Evolutionary conservation across 176 grass and related monocot species (phyloP).

Genomic region (Neostapfia colusana): DNA sequence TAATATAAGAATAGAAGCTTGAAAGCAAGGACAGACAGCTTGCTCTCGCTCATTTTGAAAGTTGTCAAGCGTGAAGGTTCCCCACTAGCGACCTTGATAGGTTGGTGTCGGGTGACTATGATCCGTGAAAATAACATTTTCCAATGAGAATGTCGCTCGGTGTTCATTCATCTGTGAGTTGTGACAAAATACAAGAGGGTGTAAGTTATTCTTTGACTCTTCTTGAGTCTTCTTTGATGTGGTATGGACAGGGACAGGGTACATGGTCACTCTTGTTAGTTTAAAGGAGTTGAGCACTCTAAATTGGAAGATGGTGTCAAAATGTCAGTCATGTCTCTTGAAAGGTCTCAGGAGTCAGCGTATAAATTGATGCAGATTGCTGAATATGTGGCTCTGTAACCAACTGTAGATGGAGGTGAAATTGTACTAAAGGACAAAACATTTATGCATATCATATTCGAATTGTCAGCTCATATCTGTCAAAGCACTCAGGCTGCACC

Average conservation of each 20-base stretch:
- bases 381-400: slow-evolving; percentile 29
- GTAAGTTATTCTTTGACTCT: slow-evolving; percentile 41
- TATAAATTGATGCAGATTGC: slow-evolving; percentile 20
- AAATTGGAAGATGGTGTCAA: slow-evolving; percentile 27
- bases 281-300: slow-evolving; percentile 42
- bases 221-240: slow-evolving; percentile 32
- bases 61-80: slow-evolving; percentile 47
- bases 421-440: slow-evolving; percentile 15
- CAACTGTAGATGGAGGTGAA: slow-evolving; percentile 2
- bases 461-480: slow-evolving; percentile 25
- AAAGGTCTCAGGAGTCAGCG: slow-evolving; percentile 19
- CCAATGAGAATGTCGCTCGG: slow-evolving; percentile 24
- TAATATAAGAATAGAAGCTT: slow-evolving; percentile 48
- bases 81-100: slow-evolving; percentile 41
- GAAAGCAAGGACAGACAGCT: slow-evolving; percentile 46
- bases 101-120: slow-evolving; percentile 48
- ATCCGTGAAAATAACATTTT: slow-evolving; percentile 40
- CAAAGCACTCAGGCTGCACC: background rate
- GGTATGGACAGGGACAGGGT: background rate
- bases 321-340: slow-evolving; percentile 36
- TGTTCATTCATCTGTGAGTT: slow-evolving; percentile 21
- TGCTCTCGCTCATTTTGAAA: slow-evolving; percentile 38
- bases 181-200: slow-evolving; percentile 22
- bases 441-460: slow-evolving; percentile 4
- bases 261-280: slow-evolving; percentile 27